Evolutionary conservation across 2,329 filamentous ascomycete species (phyloP).

Genomic region (Aspergillus proliferans): DNA sequence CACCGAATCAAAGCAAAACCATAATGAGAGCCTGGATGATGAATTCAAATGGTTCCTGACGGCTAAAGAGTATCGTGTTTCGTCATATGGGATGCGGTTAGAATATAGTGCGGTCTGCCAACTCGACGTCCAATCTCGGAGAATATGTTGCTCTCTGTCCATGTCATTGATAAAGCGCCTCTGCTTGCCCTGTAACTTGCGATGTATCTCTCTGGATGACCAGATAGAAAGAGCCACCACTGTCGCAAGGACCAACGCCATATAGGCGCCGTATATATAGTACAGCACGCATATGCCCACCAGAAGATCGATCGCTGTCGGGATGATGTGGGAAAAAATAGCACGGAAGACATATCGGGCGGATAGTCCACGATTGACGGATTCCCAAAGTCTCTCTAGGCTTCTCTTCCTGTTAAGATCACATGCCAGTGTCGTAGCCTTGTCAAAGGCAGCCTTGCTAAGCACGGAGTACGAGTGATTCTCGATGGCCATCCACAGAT

Average conservation of each 20-base stretch:
- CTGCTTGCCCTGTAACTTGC: constrained; percentile 35
- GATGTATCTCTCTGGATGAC: constrained; percentile 37
- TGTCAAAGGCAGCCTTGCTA: constrained; percentile 56
- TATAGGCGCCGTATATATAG: constrained; percentile 57
- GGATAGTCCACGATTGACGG: constrained; percentile 58
- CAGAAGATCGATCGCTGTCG: constrained; percentile 57
- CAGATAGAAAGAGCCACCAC: constrained; percentile 49
- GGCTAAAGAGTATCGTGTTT: constrained; percentile 41
- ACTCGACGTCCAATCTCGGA: constrained; percentile 54
- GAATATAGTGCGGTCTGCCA: constrained; percentile 57
- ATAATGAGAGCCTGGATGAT: constrained; percentile 30
- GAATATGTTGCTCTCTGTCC: constrained; percentile 47
- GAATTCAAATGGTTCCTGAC: constrained; percentile 34
- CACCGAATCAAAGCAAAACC: constrained; percentile 29
- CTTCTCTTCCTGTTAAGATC: constrained; percentile 64
- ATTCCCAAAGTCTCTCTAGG: constrained; percentile 58
- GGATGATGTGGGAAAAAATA: constrained; percentile 54
- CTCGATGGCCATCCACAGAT: constrained; percentile 51
- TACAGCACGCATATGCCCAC: constrained; percentile 58
- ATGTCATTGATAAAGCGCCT: constrained; percentile 35
- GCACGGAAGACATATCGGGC: constrained; percentile 56
- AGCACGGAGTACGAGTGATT: constrained; percentile 55
- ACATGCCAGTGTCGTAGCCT: constrained; percentile 63
- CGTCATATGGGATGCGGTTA: constrained; percentile 52
- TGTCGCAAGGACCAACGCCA: constrained; percentile 46